Base-by-base conservation (phyloP, 768 basidiomycete species). In the Suillus occidentalis region DNA sequence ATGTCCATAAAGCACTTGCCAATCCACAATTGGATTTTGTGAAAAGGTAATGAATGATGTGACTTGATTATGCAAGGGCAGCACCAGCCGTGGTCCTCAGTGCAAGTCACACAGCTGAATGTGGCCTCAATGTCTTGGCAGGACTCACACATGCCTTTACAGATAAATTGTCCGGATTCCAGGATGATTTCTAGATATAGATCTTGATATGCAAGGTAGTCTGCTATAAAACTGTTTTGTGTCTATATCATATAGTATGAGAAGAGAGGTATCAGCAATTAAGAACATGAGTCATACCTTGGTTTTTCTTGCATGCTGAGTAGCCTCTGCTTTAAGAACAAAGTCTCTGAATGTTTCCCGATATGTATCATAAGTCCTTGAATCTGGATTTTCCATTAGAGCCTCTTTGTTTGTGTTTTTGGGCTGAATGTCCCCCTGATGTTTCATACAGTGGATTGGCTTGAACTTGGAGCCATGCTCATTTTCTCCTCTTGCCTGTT, bases 11-110 rank as follows among this genome's bases (percentile, higher is more conserved):
- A 74, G 49, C 43, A 69, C 1, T n/a, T n/a, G n/a, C n/a, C n/a
- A n/a, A n/a, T 71, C 73, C 73, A 73, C 5, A 49, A 16, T 47
- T 71, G 43, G 3, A 74, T 49, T 6, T 68, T 50, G 56, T 74
- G 73, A 3, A 69, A 63, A 14, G 62, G 65, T 6, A 60, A 45
- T 28, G 25, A 25, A 8, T 39, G 28, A 42, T 60, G 59, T 0
- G 59, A 28, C 31, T 5, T 43, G 22, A 50, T 25, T 13, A 50
- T 3, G 14, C 63, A 64, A 9, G 43, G 37, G 6, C 4, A 18
- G 49, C 63, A 64, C 57, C 63, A 64, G 31, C 42, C 34, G 50
- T 64, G 63, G 18, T 28, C n/a, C 12, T 58, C 59, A 47, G 57
- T 16, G n/a, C 63, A 64, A 34, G 59, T 45, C 22, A 18, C 25